A percentile compares a stretch with the other conserved stretches of the same genome.
Conservation (phyloP, 495 filamentous ascomycete species). For the Penicillium pulvis region DNA sequence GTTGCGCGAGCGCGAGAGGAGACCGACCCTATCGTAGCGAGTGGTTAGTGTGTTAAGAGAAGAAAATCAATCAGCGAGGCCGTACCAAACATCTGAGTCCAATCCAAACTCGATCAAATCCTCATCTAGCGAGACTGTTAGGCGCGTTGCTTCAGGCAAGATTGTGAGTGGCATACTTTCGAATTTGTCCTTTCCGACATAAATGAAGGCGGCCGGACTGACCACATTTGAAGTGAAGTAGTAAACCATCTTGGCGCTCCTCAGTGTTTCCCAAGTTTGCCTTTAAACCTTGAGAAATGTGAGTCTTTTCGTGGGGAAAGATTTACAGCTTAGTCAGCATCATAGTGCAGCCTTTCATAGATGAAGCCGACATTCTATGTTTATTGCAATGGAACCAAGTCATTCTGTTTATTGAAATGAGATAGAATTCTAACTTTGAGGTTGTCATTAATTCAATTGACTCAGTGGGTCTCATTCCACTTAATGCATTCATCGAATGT, state of each 20-base stretch:
- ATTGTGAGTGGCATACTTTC: constrained; percentile 68
- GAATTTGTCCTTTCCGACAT: constrained; percentile 98
- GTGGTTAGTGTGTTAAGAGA: constrained; percentile 7
- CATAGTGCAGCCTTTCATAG: too few relatives aligned
- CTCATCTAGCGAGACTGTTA: constrained; percentile 68
- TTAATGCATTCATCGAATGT: constrained; percentile 83
- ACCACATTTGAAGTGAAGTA: constrained; percentile 89
- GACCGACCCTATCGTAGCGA: constrained; percentile 40
- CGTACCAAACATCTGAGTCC: constrained; percentile 94
- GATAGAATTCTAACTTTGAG: neutral
- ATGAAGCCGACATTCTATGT: neutral
- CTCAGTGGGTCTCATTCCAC: constrained; percentile 68
- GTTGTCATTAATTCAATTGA: neutral
- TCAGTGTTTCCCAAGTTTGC: constrained; percentile 7
- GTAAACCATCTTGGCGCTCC: constrained; percentile 72
- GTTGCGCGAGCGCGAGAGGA: constrained; percentile 5
- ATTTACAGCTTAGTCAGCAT: constrained; percentile 17
- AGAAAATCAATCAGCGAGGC: neutral
- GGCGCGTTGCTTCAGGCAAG: constrained; percentile 17
- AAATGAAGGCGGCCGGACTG: constrained; percentile 78
- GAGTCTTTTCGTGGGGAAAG: constrained; percentile 12
- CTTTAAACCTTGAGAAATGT: neutral
- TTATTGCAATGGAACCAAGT: neutral
- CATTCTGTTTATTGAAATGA: neutral
- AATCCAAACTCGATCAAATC: constrained; percentile 90